Base-by-base conservation (phyloP, 495 filamentous ascomycete species). In the Talaromyces trachyspermus region DNA sequence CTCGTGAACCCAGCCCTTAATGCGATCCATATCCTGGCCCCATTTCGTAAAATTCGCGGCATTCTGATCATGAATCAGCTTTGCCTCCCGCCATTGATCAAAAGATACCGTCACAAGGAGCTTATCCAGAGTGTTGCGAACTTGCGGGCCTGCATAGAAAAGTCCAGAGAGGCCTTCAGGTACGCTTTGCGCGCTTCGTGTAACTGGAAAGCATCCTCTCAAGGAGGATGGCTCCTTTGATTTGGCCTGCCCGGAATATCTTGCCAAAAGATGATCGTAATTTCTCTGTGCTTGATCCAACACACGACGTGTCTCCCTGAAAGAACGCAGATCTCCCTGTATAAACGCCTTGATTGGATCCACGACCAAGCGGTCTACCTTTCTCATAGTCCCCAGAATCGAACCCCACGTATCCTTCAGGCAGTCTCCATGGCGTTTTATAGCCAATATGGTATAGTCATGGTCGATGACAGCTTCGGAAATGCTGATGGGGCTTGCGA, bases 171-270 rank as follows among this genome's bases (percentile, higher is more conserved):
- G 0, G 89, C 85, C 64, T 86, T 91, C 18, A 96, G 74, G 57
- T 97, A 98, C 14, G 81, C 80, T 63, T 89, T 91, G 40, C 91
- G 80, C 12, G 89, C 86, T 73, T 97, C 94, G 53, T 95, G 92
- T 27, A 98, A 81, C 61, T 92, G 84, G 57, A 97, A 98, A 0
- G 94, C 91, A 64, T 98, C 92, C 62, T 98, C 92, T 74, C 43
- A 98, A 70, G 0, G 88, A 76, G 10, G 88, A 95, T 5, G 89
- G 78, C 61, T 98, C 92, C 65, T 96, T 97, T 2, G 88, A 84
- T 66, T 95, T 98, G 24, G 82, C 84, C 64, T 95, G 91, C 4
- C 74, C 69, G 3, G 85, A 74, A 58, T 94, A 96, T 36, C 89
- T 77, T 24, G 88, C 76, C 33, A 94, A 73, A 9, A 87, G 75